Evolutionary conservation across 176 grass and related monocot genomes (phyloP), one percentile per base, ranked within the genome.

Genomic region (Oryza glumipatula): DNA sequence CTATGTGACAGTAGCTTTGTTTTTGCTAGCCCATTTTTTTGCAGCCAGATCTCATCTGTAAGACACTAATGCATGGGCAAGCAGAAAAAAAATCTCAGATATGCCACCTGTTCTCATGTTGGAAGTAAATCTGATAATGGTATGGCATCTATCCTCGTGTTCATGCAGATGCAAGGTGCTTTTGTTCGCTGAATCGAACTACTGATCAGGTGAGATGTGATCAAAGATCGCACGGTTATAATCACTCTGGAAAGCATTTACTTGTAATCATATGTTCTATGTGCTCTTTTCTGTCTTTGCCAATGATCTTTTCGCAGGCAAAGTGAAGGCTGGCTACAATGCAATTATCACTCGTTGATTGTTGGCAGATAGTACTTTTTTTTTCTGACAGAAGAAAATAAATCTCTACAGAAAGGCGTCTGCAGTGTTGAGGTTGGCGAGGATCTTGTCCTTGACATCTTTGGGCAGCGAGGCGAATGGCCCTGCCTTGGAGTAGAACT

Each of bases 401-500:
- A 32, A 32, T 23, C 3, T 49, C 65, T 92, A 92, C 70, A 98
- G 91, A 70, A 76, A 89, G 21, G 87, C 81, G 1, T 99, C 96
- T 10, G 91, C 93, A 14, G 68, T 82, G 11, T 89, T 92, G n/a
- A 96, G 84, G n/a, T 99, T 91, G 65, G 86, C 70, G 38, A 96
- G 83, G 79, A 99, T 92, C 81, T 84, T 93, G 21, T 46, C 82
- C 69, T 86, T 99, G 22, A 89, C 67, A 0, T 99, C 91, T 22
- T 86, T 85, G 12, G 93, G 83, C 17, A 96, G 84, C 16, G 90
- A 76, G 22, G 90, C 96, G 3, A 84, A 91, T 39, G 91, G 96
- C 4, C 96, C 96, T 86, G 93, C 91, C 73, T 92, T 96, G 28
- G 91, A 91, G 83, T 99, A 94, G 81, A 94, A 99, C 85, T 88